Evolutionary conservation across 2,329 filamentous ascomycete species (phyloP), one percentile per base, ranked within the genome.

Genomic region (Cladorrhinum sp.): DNA sequence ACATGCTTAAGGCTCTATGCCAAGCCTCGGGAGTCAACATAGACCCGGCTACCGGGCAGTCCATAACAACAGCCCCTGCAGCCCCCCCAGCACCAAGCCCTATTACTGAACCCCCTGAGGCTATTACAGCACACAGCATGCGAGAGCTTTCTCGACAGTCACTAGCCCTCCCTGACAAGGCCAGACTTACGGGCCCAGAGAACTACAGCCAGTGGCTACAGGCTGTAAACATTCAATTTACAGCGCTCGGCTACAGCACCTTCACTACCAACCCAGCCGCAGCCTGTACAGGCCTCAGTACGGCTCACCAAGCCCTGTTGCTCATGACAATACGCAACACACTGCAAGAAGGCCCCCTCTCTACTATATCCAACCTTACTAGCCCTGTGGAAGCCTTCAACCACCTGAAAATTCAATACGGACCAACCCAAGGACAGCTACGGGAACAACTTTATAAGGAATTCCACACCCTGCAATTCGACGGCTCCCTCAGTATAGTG

Each of bases 371-470:
- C 13, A 20, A 13, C 8, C 5, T 45, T 8, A 41, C 20, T n/a
- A 13, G 22, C 20, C 32, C 32, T 24, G 12, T 32, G 3, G 12
- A 8, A 4, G 36, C 36, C 12, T 55, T 12, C 24, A 38, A 23
- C 4, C 53, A 20, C 3, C 32, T 55, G 23, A 38, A 24, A 22
- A 12, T 41, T 18, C 32, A 55, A 16, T 55, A 55, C 36, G 18
- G 32, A 5, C 53, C 32, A 2, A n/a, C 53, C 16, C 53, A 41
- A 16, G 16, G 27, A 24, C 6, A 8, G 12, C 67, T 64, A 63
- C 12, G 18, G n/a, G 3, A 22, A 2, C 25, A 58, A 1, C 61
- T 67, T 20, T 18, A 62, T 22, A 60, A 20, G 50, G n/a, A n/a
- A n/a, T n/a, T n/a, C n/a, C n/a, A n/a, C n/a, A n/a, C n/a, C n/a